phyloP scores from a whole-genome alignment of 1,284 basidiomycete species.

The Rhodotorula sp. region DNA sequence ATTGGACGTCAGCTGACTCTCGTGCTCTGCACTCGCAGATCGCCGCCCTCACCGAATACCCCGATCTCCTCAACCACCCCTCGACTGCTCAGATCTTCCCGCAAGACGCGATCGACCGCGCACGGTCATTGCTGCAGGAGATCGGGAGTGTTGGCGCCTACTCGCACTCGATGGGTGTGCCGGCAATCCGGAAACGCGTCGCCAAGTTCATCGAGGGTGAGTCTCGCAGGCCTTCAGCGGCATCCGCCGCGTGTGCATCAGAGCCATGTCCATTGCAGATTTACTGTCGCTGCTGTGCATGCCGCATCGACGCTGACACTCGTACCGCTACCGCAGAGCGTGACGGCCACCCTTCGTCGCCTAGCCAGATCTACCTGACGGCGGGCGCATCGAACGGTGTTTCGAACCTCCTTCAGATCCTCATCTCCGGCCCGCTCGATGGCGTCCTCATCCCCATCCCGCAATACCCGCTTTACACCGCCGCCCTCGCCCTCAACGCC shows the following conservation, averaged over 20 bases:
- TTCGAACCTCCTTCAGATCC: constrained; percentile 78
- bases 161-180: constrained; percentile 91
- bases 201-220: constrained; percentile 84
- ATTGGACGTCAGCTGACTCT: not conserved
- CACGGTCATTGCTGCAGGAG: constrained; percentile 74
- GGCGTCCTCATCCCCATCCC: constrained; percentile 95
- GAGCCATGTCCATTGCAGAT: not conserved
- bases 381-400: constrained; percentile 92
- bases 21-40: constrained; percentile 57
- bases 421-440: constrained; percentile 64
- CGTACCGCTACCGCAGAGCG: constrained; percentile 61
- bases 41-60: constrained; percentile 88
- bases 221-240: constrained; percentile 42
- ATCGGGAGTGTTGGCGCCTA: constrained; percentile 95
- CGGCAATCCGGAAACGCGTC: constrained; percentile 82
- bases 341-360: constrained; percentile 80
- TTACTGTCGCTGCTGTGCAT: not conserved
- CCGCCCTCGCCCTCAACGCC: constrained; percentile 80
- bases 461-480: constrained; percentile 96
- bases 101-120: constrained; percentile 78
- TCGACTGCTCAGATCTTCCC: constrained; percentile 72
- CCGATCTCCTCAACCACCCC: constrained; percentile 76
- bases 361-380: constrained; percentile 89
- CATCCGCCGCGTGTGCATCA: not conserved
- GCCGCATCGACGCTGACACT: not conserved